Evolutionary conservation across 129 eudicot species (phyloP), one percentile per base, ranked within the genome.

Genomic region (Flaveria trinervia): DNA sequence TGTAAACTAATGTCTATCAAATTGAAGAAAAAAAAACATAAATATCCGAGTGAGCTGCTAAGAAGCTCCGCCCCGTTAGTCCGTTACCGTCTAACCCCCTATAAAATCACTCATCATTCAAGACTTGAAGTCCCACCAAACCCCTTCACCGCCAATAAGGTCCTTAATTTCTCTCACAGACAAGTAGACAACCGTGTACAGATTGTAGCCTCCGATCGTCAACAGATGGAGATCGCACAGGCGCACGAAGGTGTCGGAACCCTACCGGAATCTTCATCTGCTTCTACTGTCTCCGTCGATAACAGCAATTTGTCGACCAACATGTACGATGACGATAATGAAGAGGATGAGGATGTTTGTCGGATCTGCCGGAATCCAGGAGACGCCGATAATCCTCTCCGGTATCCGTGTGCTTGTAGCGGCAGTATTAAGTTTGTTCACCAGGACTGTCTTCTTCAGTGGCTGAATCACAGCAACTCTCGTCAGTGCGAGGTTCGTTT

Each of bases 391-490:
- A 92, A 92, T 83, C 96, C 96, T 45, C 83, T 87, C 49, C 85
- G 90, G 71, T 89, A 92, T 72, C 97, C 97, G 0, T 92, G 91
- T 66, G 96, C 97, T 15, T 89, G 97, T 65, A 89, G 96, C 82
- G 97, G 97, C 3, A 92, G 96, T 73, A 92, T 89, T 69, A 89
- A 89, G 83, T 92, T 85, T 70, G 97, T 92, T 83, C 97, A 89
- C 52, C 97, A 92, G 39, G 96, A 92, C 76, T 92, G 96, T 64
- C 92, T 92, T 54, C 90, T 89, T 44, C 97, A 92, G 87, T 92
- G 97, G 97, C 89, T 92, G 22, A 87, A 85, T 84, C 96, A 87
- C 72, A 92, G 93, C 83, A 85, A 92, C 75, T 88, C 91, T 65
- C 90, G 92, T 65, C 89, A 89, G 43, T 92, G 97, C 79, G 97